Percentiles rank a stretch among this genome's conserved stretches.
Evolutionary conservation across 257 asterid genomes (phyloP).

Genomic region (Asclepias syriaca): DNA sequence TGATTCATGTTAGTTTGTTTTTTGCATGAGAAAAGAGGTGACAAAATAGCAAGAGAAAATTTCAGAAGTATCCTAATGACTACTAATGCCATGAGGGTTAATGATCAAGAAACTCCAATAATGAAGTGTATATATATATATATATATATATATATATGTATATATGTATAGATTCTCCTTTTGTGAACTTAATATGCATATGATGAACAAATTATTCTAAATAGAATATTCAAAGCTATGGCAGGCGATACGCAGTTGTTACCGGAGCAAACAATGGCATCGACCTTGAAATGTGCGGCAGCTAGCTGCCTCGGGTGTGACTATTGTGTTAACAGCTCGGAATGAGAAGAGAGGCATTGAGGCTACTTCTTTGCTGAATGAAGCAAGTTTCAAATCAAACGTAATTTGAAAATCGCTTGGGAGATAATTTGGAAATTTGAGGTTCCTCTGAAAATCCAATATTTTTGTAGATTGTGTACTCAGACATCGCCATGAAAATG

Average conservation of each 20-base stretch:
- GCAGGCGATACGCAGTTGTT: slow-evolving; percentile 58
- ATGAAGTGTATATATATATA: slow-evolving; percentile 21
- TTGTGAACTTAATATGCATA: background rate
- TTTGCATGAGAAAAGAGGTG: background rate
- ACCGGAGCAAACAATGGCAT: slow-evolving; percentile 91
- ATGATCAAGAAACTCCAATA: slow-evolving; percentile 15
- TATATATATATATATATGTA: too few relatives aligned
- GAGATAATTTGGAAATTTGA: too few relatives aligned
- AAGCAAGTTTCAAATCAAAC: slow-evolving; percentile 46
- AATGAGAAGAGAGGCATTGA: slow-evolving; percentile 49
- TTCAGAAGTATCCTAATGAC: slow-evolving; percentile 9
- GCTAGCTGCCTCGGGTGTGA: slow-evolving; percentile 55
- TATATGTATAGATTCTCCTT: background rate
- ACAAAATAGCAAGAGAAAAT: background rate
- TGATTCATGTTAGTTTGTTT: background rate
- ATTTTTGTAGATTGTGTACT: too few relatives aligned
- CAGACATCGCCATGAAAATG: too few relatives aligned
- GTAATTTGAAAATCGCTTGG: slow-evolving; percentile 17
- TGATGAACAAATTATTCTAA: background rate
- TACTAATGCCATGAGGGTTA: slow-evolving; percentile 26
- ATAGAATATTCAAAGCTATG: background rate
- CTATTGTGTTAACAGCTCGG: slow-evolving; percentile 68
- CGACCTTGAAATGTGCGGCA: slow-evolving; percentile 68
- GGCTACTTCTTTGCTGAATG: slow-evolving; percentile 42
- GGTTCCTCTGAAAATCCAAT: too few relatives aligned